Percentiles rank a stretch among this genome's conserved stretches.
phyloP scores from a whole-genome alignment of 805 yeast species.

The Lachancea thermotolerans region DNA sequence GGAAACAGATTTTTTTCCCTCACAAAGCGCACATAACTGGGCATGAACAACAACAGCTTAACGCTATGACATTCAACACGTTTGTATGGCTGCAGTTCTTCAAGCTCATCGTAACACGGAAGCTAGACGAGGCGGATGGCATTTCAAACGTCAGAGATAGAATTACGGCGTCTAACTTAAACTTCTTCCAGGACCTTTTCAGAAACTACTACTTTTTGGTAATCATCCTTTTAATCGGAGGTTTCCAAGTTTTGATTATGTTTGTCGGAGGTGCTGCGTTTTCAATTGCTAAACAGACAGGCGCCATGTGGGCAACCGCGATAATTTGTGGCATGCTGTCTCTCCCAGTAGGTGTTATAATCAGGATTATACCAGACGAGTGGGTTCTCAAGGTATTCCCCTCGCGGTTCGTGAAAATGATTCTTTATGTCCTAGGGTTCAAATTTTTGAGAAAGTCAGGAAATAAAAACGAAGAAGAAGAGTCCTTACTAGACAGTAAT shows the following conservation, averaged over 20 bases:
- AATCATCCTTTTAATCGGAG: constrained; percentile 70
- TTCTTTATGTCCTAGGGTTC: constrained; percentile 19
- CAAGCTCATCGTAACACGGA: constrained; percentile 84
- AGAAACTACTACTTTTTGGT: constrained; percentile 76
- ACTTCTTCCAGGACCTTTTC: constrained; percentile 75
- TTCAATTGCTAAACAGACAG: constrained; percentile 70
- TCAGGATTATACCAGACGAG: constrained; percentile 78
- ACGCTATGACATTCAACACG: constrained; percentile 87
- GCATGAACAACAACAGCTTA: constrained; percentile 51
- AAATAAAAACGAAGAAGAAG: constrained; percentile 15
- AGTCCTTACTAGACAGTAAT: constrained; percentile 19
- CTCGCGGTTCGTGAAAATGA: constrained; percentile 39
- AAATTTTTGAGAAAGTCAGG: constrained; percentile 19
- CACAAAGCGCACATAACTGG: constrained; percentile 24
- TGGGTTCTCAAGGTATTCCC: constrained; percentile 68
- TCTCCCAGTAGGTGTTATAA: constrained; percentile 68
- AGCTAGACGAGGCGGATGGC: constrained; percentile 82
- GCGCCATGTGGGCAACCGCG: constrained; percentile 86
- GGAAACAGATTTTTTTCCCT: constrained; percentile 50
- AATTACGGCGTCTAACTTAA: constrained; percentile 56
- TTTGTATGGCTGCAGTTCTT: constrained; percentile 98
- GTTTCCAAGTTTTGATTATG: constrained; percentile 85
- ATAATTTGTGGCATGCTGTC: constrained; percentile 73
- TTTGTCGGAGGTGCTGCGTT: constrained; percentile 96
- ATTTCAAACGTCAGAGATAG: constrained; percentile 50